These are phyloP conservation scores for Sarocladium oryzae DNA, from an alignment of 2,329 filamentous ascomycete genomes.

Conservation along the genomic window DNA sequence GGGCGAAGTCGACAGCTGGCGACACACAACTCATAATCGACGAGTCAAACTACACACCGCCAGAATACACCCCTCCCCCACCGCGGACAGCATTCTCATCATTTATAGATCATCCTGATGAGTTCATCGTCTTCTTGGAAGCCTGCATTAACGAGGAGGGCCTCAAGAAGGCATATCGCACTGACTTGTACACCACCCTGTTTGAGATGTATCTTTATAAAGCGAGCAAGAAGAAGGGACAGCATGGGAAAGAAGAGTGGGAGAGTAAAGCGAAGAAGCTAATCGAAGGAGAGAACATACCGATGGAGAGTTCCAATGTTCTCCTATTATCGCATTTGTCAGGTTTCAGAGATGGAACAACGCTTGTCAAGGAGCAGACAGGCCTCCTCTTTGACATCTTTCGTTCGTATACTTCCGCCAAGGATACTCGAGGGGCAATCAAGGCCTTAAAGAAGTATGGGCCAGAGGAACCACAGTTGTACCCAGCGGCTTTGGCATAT, in stretches of 20 bases:
- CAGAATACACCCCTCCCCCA: constrained; percentile 70
- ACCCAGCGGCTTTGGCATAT: constrained; percentile 86
- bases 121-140: constrained; percentile 90
- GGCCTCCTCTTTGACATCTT: constrained; percentile 93
- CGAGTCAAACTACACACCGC: constrained; percentile 36
- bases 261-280: constrained; percentile 84
- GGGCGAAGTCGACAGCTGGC: constrained; percentile 39
- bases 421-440: constrained; percentile 86
- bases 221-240: constrained; percentile 66
- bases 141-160: constrained; percentile 69
- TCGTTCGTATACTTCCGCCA: constrained; percentile 86
- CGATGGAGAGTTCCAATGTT: constrained; percentile 92
- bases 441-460: constrained; percentile 89
- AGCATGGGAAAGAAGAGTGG: constrained; percentile 67
- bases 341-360: constrained; percentile 82
- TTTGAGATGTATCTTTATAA: constrained; percentile 98
- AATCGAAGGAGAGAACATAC: constrained; percentile 72
- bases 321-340: constrained; percentile 87
- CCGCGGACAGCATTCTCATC: constrained; percentile 90
- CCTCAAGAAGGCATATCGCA: constrained; percentile 66
- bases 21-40: constrained; percentile 47
- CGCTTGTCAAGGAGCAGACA: constrained; percentile 88
- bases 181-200: constrained; percentile 86
- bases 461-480: constrained; percentile 81
- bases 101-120: constrained; percentile 87